A percentile compares a stretch with the other conserved stretches of the same genome.
Evolutionary conservation across 164 flowering plant species (phyloP).

Genomic region (Vitis labrusca): DNA sequence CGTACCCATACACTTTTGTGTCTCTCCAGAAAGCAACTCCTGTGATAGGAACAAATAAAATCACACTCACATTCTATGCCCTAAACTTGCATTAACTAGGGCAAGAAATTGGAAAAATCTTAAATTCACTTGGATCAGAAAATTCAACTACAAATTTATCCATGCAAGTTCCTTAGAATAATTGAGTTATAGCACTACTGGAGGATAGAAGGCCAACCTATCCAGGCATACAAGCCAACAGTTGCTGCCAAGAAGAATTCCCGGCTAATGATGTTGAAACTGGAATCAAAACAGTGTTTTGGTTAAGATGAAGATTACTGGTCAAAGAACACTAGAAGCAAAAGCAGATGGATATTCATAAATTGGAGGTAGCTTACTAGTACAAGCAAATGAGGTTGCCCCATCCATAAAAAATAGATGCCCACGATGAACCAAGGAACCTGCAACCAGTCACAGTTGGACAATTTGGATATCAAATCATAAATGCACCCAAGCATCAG

Average conservation of each 20-base stretch:
- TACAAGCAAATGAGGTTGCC: slow-evolving; percentile 80
- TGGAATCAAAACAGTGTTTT: slow-evolving; percentile 30
- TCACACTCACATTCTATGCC: background rate
- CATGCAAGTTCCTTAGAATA: background rate
- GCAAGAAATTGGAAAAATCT: background rate
- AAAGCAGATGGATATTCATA: background rate
- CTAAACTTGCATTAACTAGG: background rate
- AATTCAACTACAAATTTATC: too few relatives aligned
- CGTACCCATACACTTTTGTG: slow-evolving; percentile 58
- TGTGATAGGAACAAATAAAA: slow-evolving; percentile 22
- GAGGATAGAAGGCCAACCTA: slow-evolving; percentile 47
- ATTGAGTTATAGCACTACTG: background rate
- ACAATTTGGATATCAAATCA: too few relatives aligned
- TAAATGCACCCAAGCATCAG: too few relatives aligned
- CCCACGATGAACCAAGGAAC: slow-evolving; percentile 92
- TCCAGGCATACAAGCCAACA: slow-evolving; percentile 59
- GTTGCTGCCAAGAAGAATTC: slow-evolving; percentile 84
- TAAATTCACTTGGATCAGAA: background rate
- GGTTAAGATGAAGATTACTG: background rate
- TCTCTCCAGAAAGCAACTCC: slow-evolving; percentile 83
- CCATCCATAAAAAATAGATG: slow-evolving; percentile 79
- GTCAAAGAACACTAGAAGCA: background rate
- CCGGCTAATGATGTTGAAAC: slow-evolving; percentile 68
- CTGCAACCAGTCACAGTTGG: slow-evolving; percentile 34
- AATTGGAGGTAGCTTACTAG: slow-evolving; percentile 39